Base-by-base conservation (phyloP, 306 rosid species). In the Dalbergia oliveri region DNA sequence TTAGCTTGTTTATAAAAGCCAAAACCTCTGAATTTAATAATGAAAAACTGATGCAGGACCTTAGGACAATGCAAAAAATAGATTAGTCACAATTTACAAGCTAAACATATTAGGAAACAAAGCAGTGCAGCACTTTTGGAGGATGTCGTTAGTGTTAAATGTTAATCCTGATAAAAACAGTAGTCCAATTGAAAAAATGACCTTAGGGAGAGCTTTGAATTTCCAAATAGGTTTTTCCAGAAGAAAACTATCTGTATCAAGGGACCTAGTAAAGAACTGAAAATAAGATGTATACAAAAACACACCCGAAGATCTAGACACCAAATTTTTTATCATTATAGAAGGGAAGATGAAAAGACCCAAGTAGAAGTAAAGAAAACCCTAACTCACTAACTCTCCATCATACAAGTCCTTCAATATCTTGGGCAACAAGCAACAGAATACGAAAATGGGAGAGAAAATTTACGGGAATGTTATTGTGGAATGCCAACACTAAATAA, bases 1-100 rank as follows among this genome's bases (percentile, higher is more conserved):
- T 26, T 69, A 15, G 43, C 31, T 49, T 69, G 45, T 49, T 31
- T 34, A 21, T 9, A 15, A 53, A 71, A 53, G 16, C 31, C 31
- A 53, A 71, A 71, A 51, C 16, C 49, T 54, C 50, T 18, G 11
- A n/a, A 34, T 37, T 72, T 72, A 50, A 56, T 19, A 72, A 53
- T 12, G 51, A 72, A 35, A 54, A 72, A 34, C 57, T 54, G 18
- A 16, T 44, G 35, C 37, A 11, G 18, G 19, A 50, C 18, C 57
- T 49, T 12, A 49, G 54, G 54, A 49, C 15, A 49, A 49, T 49
- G 15, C 15, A 5, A 50, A n/a, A 50, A 50, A 13, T 13, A 50
- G 57, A 50, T 13, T 7, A 14, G 16, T 15, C 57, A 50, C 57
- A 50, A 15, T 13, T 50, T 43, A 8, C 5, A 50, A 50, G 13